These are phyloP conservation scores for Ceratobasidium sp. DNA, from an alignment of 1,284 basidiomycete genomes.

Conservation along the genomic window DNA sequence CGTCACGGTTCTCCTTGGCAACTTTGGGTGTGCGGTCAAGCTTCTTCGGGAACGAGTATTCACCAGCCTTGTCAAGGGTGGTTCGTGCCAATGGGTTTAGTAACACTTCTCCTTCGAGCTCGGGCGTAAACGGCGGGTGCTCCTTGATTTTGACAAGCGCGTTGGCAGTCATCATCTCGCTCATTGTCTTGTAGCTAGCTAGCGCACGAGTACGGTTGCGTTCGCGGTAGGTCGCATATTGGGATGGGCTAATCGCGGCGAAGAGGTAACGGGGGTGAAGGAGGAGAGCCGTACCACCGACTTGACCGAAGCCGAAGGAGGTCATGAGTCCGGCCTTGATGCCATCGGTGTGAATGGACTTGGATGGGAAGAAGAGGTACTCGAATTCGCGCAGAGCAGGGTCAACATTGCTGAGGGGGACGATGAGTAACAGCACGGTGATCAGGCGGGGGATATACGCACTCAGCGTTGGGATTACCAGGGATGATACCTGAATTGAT, in stretches of 20 bases:
- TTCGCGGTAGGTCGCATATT: slow-evolving; percentile 79
- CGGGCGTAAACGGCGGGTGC: slow-evolving; percentile 87
- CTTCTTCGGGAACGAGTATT: slow-evolving; percentile 80
- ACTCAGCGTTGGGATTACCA: slow-evolving; percentile 97
- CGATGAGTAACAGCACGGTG: neutral
- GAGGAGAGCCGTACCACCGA: slow-evolving; percentile 90
- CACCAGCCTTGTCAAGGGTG: slow-evolving; percentile 85
- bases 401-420: slow-evolving; percentile 81
- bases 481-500: slow-evolving; percentile 89
- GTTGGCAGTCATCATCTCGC: slow-evolving; percentile 93
- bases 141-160: slow-evolving; percentile 97
- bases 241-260: slow-evolving; percentile 77
- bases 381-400: slow-evolving; percentile 90
- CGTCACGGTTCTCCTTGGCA: slow-evolving; percentile 75
- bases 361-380: slow-evolving; percentile 96
- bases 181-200: slow-evolving; percentile 91
- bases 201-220: slow-evolving; percentile 77
- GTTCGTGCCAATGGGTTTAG: slow-evolving; percentile 94
- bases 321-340: slow-evolving; percentile 94
- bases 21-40: slow-evolving; percentile 65
- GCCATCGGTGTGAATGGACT: slow-evolving; percentile 92
- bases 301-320: slow-evolving; percentile 99
- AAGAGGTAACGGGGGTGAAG: slow-evolving; percentile 93
- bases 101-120: slow-evolving; percentile 88
- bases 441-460: slow-evolving; percentile 54